Evolutionary conservation across 768 basidiomycete genomes (phyloP).

Genomic region (Mycena vulgaris): DNA sequence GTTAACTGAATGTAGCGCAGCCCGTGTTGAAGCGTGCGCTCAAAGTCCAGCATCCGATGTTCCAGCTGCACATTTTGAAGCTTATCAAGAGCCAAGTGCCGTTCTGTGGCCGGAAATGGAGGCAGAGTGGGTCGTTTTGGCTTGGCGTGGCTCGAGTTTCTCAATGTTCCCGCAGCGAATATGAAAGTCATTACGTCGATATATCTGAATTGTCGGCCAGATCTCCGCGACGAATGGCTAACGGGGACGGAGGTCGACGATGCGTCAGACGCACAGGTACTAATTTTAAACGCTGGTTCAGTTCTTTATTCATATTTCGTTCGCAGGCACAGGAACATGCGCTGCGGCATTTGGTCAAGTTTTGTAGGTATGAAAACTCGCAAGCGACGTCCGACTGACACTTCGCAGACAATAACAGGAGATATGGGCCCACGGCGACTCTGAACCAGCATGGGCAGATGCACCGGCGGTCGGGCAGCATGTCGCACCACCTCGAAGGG

Average conservation of each 20-base stretch:
- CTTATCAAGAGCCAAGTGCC: constrained; percentile 99
- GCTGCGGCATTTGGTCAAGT: constrained; percentile 92
- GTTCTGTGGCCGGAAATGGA: constrained; percentile 97
- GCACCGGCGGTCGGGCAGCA: constrained; percentile 87
- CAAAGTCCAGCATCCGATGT: constrained; percentile 92
- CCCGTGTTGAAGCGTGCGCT: constrained; percentile 96
- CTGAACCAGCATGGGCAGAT: constrained; percentile 65
- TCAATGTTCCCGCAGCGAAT: constrained; percentile 73
- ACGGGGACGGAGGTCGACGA: constrained; percentile 94
- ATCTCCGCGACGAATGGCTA: constrained; percentile 98
- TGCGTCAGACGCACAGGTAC: constrained; percentile 90
- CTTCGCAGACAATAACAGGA: constrained; percentile 85
- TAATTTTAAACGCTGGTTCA: constrained; percentile 34
- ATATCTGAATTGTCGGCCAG: constrained; percentile 97
- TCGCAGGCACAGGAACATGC: constrained; percentile 94
- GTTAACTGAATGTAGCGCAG: constrained; percentile 56
- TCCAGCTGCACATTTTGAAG: constrained; percentile 96
- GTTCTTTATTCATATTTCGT: constrained; percentile 18
- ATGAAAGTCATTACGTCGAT: constrained; percentile 99
- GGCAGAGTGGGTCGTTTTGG: constrained; percentile 79
- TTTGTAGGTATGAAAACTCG: constrained; percentile 71
- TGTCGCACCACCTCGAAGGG: constrained; percentile 87
- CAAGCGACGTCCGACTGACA: constrained; percentile 32
- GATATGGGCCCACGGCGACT: constrained; percentile 79
- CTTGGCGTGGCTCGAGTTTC: constrained; percentile 18